Evolutionary conservation across 768 basidiomycete species (phyloP), one percentile per base, ranked within the genome.

Genomic region (Tephrocybe sp.): DNA sequence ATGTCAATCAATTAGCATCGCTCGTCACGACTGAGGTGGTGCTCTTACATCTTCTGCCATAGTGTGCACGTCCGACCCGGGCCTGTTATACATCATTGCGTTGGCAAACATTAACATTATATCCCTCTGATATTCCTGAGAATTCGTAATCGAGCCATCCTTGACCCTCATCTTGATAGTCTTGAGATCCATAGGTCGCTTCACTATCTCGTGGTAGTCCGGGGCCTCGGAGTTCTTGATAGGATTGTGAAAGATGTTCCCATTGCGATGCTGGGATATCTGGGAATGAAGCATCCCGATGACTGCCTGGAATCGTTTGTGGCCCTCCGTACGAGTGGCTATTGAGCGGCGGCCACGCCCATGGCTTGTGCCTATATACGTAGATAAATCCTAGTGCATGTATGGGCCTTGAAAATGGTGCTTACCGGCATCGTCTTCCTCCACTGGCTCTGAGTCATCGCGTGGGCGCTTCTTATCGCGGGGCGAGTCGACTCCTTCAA

Each of bases 51-150:
- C 91, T 65, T 92, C 85, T 5, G 95, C 91, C 90, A 95, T 96
- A 46, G 75, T 77, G 56, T 86, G 84, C n/a, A 96, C 86, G 63
- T 92, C 90, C 14, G 87, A 89, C 3, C 83, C 84, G 1, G 91
- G 88, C 41, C 86, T 75, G 58, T 98, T 98, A 67, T 93, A 98
- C 89, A 98, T 93, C 84, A 96, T 87, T 4, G 96, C 91, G 66
- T 98, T 98, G 7, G 93, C 90, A 68, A 97, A 96, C 88, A 98
- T 96, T 55, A 97, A 75, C 63, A 84, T 87, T 9, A 95, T 81
- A 60, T 97, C 96, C 56, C 93, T 77, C 64, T 95, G 89, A 61
- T 88, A 97, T 64, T 98, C 93, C 26, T 87, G 76, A 1, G 91
- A 89, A 58, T 81, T 92, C 3, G 79, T 73, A 41, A 97, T 93